Percentiles rank a stretch among this genome's conserved stretches.
These are phyloP conservation scores for Didymellaceae sp. DNA, from an alignment of 2,329 filamentous ascomycete genomes.

Conservation along the genomic window DNA sequence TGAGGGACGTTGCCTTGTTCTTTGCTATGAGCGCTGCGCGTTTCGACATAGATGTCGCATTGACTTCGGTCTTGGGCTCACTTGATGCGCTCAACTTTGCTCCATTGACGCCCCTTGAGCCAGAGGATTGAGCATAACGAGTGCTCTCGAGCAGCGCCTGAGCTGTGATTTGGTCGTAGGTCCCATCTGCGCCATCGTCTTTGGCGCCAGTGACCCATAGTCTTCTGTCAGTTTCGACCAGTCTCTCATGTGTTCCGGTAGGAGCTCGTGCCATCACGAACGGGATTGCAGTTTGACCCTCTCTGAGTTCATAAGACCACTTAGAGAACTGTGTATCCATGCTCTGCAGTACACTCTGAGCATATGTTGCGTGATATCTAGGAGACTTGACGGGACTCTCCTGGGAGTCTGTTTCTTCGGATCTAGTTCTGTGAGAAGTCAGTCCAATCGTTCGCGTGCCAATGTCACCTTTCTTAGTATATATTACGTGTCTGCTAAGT, in stretches of 20 bases:
- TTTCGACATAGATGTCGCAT: conserved; percentile 4
- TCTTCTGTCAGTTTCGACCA: conserved; percentile 1
- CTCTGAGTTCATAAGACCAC: conserved; percentile 11
- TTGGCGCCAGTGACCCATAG: neutral
- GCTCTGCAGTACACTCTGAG: conserved; percentile 1
- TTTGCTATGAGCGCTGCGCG: conserved; percentile 11
- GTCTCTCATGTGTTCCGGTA: conserved; percentile 2
- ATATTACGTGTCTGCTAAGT: too few species aligned
- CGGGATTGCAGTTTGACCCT: conserved; percentile 5
- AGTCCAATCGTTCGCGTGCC: too few species aligned
- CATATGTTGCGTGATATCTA: neutral
- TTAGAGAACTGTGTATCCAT: conserved; percentile 18
- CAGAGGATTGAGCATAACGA: neutral
- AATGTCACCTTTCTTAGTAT: too few species aligned
- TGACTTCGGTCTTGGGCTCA: too few species aligned
- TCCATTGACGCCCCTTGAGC: too few species aligned
- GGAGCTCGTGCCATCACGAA: conserved; percentile 11
- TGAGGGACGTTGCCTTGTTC: neutral
- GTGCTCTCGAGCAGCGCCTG: neutral
- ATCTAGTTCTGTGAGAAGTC: neutral
- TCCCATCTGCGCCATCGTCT: neutral
- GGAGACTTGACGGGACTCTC: neutral
- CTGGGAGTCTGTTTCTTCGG: too few species aligned
- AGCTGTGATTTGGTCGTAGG: neutral
- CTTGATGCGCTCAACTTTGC: too few species aligned